Evolutionary conservation across 148 eudicot species (phyloP).

Genomic region (Rhododendron griersonianum): DNA sequence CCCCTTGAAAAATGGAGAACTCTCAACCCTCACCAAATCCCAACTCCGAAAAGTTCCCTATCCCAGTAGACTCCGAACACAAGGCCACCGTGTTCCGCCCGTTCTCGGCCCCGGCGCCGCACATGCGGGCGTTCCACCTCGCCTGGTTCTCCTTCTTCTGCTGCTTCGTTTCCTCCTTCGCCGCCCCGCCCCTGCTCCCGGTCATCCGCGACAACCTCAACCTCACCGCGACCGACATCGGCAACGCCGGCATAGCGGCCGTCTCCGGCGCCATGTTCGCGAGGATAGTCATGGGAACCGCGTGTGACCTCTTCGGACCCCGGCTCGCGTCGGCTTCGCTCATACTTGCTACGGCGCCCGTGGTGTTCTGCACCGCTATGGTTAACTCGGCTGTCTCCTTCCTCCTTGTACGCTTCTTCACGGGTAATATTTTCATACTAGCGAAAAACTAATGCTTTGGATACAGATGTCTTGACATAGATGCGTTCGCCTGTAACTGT

Average conservation of each 20-base stretch:
- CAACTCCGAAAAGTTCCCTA: constrained; percentile 22
- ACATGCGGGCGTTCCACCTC: constrained; percentile 81
- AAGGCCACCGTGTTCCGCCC: constrained; percentile 54
- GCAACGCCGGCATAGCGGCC: constrained; percentile 77
- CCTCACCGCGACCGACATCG: constrained; percentile 65
- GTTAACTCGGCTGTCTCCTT: constrained; percentile 30
- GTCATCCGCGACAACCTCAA: constrained; percentile 68
- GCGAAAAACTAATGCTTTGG: no score
- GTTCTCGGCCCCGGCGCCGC: constrained; percentile 59
- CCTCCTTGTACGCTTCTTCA: constrained; percentile 56
- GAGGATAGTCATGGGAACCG: constrained; percentile 67
- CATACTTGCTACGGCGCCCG: constrained; percentile 65
- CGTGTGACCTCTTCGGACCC: constrained; percentile 80
- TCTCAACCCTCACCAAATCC: background rate
- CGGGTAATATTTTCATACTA: background rate
- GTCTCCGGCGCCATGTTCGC: constrained; percentile 83
- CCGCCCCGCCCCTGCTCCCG: constrained; percentile 80
- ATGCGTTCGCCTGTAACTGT: no score
- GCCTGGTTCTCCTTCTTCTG: constrained; percentile 79
- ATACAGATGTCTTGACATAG: no score
- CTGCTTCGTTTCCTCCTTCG: constrained; percentile 77
- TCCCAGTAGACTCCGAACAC: constrained; percentile 68
- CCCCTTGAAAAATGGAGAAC: constrained; percentile 10
- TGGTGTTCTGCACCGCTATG: constrained; percentile 48
- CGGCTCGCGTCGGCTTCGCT: constrained; percentile 66